These are phyloP conservation scores for Malassezia sympodialis DNA, from an alignment of 1,284 basidiomycete species.

Conservation along the genomic window DNA sequence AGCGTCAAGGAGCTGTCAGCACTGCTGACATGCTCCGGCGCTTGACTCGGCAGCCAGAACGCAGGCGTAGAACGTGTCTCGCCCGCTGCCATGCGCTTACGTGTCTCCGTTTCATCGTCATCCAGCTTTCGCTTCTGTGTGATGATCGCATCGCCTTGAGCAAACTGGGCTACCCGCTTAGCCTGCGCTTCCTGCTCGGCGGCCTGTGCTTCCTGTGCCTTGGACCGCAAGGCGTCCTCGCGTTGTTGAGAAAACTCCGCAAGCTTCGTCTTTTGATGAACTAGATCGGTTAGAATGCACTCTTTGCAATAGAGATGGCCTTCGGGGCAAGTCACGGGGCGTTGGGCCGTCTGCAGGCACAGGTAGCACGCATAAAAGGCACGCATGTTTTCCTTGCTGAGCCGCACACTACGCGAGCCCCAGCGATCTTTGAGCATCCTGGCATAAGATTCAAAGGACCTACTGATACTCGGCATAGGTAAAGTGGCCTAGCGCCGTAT, in stretches of 20 bases:
- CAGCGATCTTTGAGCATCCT: conserved; percentile 20
- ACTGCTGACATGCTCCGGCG: conserved; percentile 3
- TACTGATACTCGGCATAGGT: conserved; percentile 21
- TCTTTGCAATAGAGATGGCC: conserved; percentile 19
- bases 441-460: neutral
- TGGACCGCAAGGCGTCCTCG: neutral
- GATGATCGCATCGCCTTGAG: neutral
- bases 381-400: conserved; percentile 13
- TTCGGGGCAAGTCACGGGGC: conserved; percentile 7
- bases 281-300: conserved; percentile 12
- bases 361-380: conserved; percentile 16
- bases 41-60: conserved; percentile 15
- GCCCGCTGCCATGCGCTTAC: neutral
- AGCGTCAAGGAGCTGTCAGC: neutral
- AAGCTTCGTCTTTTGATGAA: conserved; percentile 9
- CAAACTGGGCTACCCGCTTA: conserved; percentile 5
- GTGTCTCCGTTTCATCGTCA: neutral
- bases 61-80: conserved; percentile 7
- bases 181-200: neutral
- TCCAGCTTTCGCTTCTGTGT: conserved; percentile 8
- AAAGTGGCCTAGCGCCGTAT: conserved; percentile 18
- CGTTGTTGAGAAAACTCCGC: neutral
- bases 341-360: conserved; percentile 17
- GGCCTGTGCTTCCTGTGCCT: neutral
- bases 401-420: conserved; percentile 14